Percentiles rank a stretch among this genome's conserved stretches.
Conservation (phyloP, 2,329 filamentous ascomycete species). For the Diaporthe caulivora region DNA sequence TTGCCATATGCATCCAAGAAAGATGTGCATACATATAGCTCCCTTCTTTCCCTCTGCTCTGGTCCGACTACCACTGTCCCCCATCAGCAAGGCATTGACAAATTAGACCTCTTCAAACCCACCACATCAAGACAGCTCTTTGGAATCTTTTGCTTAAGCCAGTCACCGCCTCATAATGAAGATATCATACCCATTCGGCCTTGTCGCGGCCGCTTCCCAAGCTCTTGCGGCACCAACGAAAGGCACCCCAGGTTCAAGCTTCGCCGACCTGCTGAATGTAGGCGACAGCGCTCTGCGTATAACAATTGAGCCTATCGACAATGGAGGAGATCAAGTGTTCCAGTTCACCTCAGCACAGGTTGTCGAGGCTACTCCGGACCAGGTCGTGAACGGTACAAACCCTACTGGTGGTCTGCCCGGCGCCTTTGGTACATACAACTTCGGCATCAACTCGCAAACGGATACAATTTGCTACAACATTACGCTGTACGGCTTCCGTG, state of each 20-base stretch:
- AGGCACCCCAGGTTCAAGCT: not conserved
- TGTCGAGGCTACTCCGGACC: constrained; percentile 58
- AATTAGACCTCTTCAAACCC: not conserved
- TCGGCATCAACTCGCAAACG: constrained; percentile 58
- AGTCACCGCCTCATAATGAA: not conserved
- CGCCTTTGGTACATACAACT: constrained; percentile 60
- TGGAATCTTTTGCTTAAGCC: not conserved
- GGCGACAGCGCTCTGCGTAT: not conserved
- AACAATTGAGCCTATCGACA: not conserved
- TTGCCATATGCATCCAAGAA: not conserved
- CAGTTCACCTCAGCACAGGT: constrained; percentile 60
- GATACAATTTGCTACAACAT: constrained; percentile 56
- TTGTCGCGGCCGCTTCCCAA: not conserved
- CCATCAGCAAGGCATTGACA: no score
- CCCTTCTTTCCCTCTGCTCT: not conserved
- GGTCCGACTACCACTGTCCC: not conserved
- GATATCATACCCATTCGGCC: not conserved
- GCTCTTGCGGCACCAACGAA: constrained; percentile 2
- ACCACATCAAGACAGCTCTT: no score
- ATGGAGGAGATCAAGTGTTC: constrained; percentile 32
- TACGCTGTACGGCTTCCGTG: constrained; percentile 58
- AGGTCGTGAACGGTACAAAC: constrained; percentile 57
- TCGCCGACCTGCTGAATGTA: not conserved
- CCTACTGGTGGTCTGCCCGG: constrained; percentile 50
- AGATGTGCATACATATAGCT: not conserved